A percentile compares a stretch with the other conserved stretches of the same genome.
Conservation (phyloP, 768 basidiomycete genomes). For the Lentinula sp. region DNA sequence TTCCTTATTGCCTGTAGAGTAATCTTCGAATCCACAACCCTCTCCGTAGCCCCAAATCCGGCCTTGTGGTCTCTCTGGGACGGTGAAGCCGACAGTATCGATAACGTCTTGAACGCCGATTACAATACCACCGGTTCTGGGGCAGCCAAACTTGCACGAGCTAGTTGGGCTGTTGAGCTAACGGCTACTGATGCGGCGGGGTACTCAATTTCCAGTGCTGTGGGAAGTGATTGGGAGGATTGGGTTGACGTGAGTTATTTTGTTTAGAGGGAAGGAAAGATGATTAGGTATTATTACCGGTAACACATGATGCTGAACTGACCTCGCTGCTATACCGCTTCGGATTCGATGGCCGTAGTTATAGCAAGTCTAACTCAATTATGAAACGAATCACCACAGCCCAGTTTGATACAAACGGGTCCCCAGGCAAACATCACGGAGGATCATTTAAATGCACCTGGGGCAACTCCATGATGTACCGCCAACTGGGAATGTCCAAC, state of each 20-base stretch:
- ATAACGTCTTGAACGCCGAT: constrained; percentile 40
- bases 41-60: constrained; percentile 32
- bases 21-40: constrained; percentile 39
- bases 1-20: constrained; percentile 24
- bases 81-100: constrained; percentile 25
- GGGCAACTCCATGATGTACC: no score
- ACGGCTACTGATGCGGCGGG: constrained; percentile 26
- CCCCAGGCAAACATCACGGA: no score
- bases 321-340: no score
- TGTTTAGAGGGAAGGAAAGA: constrained; percentile 13
- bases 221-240: constrained; percentile 36
- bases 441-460: no score
- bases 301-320: no score
- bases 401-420: no score
- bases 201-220: constrained; percentile 36
- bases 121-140: constrained; percentile 39
- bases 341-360: no score
- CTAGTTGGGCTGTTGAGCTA: constrained; percentile 34
- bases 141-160: constrained; percentile 23
- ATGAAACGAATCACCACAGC: no score
- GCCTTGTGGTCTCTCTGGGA: constrained; percentile 45
- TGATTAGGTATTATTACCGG: no score
- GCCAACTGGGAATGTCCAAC: no score
- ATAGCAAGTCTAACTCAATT: no score
- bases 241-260: constrained; percentile 41